Percentiles rank a stretch among this genome's conserved stretches.
Evolutionary conservation across 371 early-diverging fungal species (phyloP).

Genomic region (Saksenaea vasiformis): DNA sequence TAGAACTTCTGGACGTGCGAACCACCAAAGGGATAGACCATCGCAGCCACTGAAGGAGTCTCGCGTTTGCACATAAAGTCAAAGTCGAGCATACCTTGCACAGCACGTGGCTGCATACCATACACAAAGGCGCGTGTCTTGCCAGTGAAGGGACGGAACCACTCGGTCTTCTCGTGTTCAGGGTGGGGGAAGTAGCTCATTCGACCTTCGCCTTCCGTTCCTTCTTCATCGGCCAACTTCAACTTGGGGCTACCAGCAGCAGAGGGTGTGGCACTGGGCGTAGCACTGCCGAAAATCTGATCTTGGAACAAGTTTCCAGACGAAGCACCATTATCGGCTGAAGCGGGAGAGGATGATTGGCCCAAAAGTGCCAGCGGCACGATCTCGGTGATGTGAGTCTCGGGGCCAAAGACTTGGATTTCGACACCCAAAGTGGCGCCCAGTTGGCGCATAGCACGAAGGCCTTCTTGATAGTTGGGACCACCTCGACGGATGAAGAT

Average conservation of each 20-base stretch:
- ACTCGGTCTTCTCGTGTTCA: slow-evolving; percentile 35
- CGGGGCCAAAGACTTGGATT: slow-evolving; percentile 96
- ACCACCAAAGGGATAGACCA: slow-evolving; percentile 99
- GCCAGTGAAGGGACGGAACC: slow-evolving; percentile 86
- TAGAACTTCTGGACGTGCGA: slow-evolving; percentile 98
- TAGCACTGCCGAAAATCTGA: slow-evolving; percentile 55
- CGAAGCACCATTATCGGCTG: slow-evolving; percentile 33
- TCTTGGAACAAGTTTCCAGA: slow-evolving; percentile 70
- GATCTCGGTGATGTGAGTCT: slow-evolving; percentile 97
- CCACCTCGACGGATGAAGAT: slow-evolving; percentile 98
- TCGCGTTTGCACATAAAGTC: slow-evolving; percentile 96
- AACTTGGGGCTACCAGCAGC: slow-evolving; percentile 39
- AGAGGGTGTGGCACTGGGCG: slow-evolving; percentile 30
- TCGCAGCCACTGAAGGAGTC: slow-evolving; percentile 97
- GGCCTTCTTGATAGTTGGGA: slow-evolving; percentile 98
- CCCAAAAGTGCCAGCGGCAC: slow-evolving; percentile 90
- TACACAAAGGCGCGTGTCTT: slow-evolving; percentile 93
- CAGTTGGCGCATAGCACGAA: slow-evolving; percentile 91
- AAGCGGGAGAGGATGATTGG: slow-evolving; percentile 38
- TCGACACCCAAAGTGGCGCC: slow-evolving; percentile 92
- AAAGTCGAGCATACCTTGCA: slow-evolving; percentile 99
- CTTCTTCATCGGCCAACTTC: slow-evolving; percentile 38
- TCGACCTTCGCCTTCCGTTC: slow-evolving; percentile 49
- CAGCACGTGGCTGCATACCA: slow-evolving; percentile 98
- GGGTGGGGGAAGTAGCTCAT: slow-evolving; percentile 56